Evolutionary conservation across 306 rosid genomes (phyloP), one percentile per base, ranked within the genome.

Genomic region (Carpinus viminea): DNA sequence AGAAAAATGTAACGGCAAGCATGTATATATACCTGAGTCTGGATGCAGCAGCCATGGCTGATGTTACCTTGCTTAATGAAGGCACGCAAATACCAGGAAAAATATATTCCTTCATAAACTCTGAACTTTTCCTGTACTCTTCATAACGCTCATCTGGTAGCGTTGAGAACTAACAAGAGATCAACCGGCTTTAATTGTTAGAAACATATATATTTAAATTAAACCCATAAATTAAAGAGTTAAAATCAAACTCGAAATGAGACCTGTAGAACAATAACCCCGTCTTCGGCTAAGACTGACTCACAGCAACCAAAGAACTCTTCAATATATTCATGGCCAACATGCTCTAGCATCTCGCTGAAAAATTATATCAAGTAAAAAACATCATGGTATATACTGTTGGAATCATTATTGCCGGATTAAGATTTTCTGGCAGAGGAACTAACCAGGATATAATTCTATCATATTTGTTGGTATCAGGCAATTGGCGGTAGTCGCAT

Each of bases 311-410:
- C 82, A 70, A 94, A 92, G 78, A 90, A 94, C 31, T 89, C 87
- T 76, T 90, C 91, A 91, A 94, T 90, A 77, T 69, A 92, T 79
- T 94, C 97, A 56, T 94, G 94, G n/a, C 96, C 98, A 57, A 90
- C 96, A 28, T 75, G 79, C 79, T 94, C 97, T 47, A 94, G 69
- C 97, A 94, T 90, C 91, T 90, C 98, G 76, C 98, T 94, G 92
- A 72, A 85, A 75, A 79, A 28, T 28, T 28, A 28, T 0, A 28
- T 28, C 31, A 73, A 50, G 51, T 78, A 48, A 16, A 51, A 31
- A 68, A 1, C 6, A 26, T 60, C 68, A 81, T 24, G 68, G 31
- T 28, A 28, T 28, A 74, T 21, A 18, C 20, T 76, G 64, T 38
- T 65, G 18, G 2, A 3, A 26, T 60, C 8, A 46, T 61, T 56